Evolutionary conservation across 208 protist genomes (phyloP), one percentile per base, ranked within the genome.

Genomic region (Crithidia acanthocephali): DNA sequence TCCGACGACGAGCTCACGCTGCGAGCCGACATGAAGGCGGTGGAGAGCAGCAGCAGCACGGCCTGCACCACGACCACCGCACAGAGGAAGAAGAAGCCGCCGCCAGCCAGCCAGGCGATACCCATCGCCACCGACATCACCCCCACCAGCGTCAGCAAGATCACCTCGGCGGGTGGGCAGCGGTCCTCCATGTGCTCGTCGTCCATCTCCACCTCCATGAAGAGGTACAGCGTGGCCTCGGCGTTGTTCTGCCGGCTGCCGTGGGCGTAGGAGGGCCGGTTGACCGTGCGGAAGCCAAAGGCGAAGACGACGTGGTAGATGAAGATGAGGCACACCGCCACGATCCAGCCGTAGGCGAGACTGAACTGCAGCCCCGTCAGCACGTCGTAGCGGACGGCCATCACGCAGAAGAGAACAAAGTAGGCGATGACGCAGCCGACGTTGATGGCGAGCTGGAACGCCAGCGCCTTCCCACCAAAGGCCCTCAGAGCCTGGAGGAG

Each of bases 291-390:
- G 33, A 89, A 51, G 50, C 84, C 81, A 74, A 87, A 92, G 51
- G 65, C 80, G 48, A 86, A 92, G 13, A 79, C 32, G 59, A 87
- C 53, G 58, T 94, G 86, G 48, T 82, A 87, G 28, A 91, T 61
- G 48, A 81, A 74, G 30, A 86, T 85, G 47, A 94, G 57, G 65
- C 77, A 84, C 47, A 84, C 85, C 20, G 86, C 79, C 20, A 80
- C 65, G 28, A 94, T 69, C 85, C 86, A 92, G n/a, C 86, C 89
- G 56, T 77, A 87, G n/a, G 86, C 80, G 51, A 90, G 45, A 62
- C 77, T 83, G 70, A 74, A 85, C 79, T 94, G 79, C 40, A 94
- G 65, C 5, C 83, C 86, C 0, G 64, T 77, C 51, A 89, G 47
- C 47, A 85, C 70, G 51, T 85, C 81, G 51, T 85, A 67, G 35